Conservation (phyloP, 2,329 filamentous ascomycete species). For the Aureobasidium sp. region DNA sequence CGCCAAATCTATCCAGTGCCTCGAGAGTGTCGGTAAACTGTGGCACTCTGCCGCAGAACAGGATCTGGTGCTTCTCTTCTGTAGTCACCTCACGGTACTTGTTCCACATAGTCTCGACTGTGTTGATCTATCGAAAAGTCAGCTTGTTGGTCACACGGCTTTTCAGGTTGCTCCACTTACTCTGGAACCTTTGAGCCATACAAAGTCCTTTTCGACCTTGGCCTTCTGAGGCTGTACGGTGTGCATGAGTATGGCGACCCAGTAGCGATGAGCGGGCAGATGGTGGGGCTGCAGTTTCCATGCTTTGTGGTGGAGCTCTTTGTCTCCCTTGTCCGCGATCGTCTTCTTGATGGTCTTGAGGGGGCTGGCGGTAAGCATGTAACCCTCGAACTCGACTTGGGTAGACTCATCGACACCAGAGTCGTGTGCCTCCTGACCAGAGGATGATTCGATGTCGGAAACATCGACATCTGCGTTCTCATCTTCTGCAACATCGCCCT, state of each 20-base stretch:
- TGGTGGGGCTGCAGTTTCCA: conserved; percentile 17
- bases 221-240: conserved; percentile 11
- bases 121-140: conserved; percentile 17
- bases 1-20: conserved; percentile 24
- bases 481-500: neutral
- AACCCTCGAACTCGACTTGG: neutral
- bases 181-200: conserved; percentile 27
- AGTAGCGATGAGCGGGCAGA: conserved; percentile 23
- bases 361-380: neutral
- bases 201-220: conserved; percentile 20
- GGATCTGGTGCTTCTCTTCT: conserved; percentile 18
- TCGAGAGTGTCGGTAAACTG: conserved; percentile 18
- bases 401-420: neutral
- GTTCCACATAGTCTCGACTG: conserved; percentile 25
- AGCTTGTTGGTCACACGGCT: neutral
- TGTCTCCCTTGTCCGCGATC: conserved; percentile 13
- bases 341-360: neutral
- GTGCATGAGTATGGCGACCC: conserved; percentile 24
- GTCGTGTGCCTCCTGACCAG: neutral
- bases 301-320: conserved; percentile 20
- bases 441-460: neutral
- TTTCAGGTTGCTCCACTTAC: neutral
- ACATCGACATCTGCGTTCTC: neutral
- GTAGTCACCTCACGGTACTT: conserved; percentile 16
- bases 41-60: conserved; percentile 18